These are phyloP conservation scores for Rhododendron ovatum DNA, from an alignment of 148 eudicot species.

Conservation along the genomic window DNA sequence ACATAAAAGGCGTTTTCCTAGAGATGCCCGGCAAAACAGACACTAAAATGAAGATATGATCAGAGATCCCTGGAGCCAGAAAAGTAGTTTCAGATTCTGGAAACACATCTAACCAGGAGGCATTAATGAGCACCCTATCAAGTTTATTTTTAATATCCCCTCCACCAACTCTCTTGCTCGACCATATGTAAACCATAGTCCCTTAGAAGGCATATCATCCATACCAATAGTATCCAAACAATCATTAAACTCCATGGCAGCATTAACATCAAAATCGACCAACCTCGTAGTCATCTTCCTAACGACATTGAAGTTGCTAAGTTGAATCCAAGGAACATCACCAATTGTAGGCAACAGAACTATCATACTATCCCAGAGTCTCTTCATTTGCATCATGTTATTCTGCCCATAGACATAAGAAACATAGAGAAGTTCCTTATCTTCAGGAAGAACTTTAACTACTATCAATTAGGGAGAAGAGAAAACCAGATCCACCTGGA, in stretches of 20 bases:
- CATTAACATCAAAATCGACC: not conserved
- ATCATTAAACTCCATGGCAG: not conserved
- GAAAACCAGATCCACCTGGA: too few species aligned
- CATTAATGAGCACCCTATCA: not conserved
- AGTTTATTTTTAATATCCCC: not conserved
- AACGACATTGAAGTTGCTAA: too few species aligned
- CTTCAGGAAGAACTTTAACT: too few species aligned
- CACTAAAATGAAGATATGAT: not conserved
- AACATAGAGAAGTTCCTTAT: too few species aligned
- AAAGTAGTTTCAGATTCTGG: not conserved
- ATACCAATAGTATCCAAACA: not conserved
- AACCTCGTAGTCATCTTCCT: too few species aligned
- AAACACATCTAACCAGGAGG: not conserved
- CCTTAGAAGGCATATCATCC: not conserved
- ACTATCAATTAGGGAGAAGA: too few species aligned
- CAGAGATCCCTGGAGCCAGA: not conserved
- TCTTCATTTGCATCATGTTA: too few species aligned
- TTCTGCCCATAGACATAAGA: too few species aligned
- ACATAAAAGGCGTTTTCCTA: not conserved
- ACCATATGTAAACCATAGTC: not conserved
- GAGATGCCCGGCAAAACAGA: not conserved
- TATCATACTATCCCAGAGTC: too few species aligned
- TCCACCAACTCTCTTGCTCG: not conserved
- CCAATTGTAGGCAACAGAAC: too few species aligned
- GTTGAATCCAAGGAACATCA: too few species aligned